Base-by-base conservation (phyloP, 345 rosid species). In the Crucihimalaya himalaica region DNA sequence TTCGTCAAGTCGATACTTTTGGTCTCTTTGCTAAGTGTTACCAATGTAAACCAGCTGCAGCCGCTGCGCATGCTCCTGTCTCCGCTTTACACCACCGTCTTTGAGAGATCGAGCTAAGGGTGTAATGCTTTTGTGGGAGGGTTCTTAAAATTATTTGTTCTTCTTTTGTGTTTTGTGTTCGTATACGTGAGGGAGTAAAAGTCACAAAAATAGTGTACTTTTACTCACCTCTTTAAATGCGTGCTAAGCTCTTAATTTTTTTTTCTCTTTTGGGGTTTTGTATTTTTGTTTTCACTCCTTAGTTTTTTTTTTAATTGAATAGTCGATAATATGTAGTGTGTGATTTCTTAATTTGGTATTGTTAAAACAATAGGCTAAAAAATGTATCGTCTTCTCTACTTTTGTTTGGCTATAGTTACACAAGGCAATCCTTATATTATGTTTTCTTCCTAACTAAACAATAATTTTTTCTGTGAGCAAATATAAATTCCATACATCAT, bases 1-100 rank as follows among this genome's bases (percentile, higher is more conserved):
- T 96, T 15, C 81, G 62, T 72, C 99, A 96, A 81, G 86, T 96
- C 0, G 93, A 96, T 39, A 83, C 94, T 0, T 96, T 96, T 63
- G 99, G 99, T 16, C 91, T 96, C 40, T 96, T 96, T 13, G 96
- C 99, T 1, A 96, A 89, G 82, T 96, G 99, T 83, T 96, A 96
- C 78, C 99, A 96, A 66, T 96, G 99, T 88, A 90, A 95, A 69
- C 77, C 99, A 7, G 85, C 94, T 1, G 35, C 96, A 4, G 70
- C 83, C 1, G 52, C 79, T 1, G 75, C 91, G 0, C 79, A 84
- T 0, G 73, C 82, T 0, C 83, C 81, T 4, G 78, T 83, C 0
- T 74, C 83, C 0, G 2, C 83, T 0, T 32, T 82, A 29, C 84
- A 78, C 5, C 84, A 72, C 25, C 85, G 70, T 31, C 88, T 60